Base-by-base conservation (phyloP, 1,284 basidiomycete genomes). In the Hymenochaete sp. region DNA sequence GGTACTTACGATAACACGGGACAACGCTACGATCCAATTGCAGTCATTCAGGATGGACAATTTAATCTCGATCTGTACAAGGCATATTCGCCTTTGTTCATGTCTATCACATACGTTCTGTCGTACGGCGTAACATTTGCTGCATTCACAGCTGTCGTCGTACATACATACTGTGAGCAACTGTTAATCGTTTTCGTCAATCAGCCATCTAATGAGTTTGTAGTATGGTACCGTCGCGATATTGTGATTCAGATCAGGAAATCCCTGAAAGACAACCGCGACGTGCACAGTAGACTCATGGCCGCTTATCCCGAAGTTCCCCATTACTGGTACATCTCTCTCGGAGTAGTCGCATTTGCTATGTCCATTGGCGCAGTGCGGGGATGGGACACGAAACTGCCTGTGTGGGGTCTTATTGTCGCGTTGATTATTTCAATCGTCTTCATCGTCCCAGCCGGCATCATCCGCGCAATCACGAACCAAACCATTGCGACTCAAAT, bases 281-380 rank as follows among this genome's bases (percentile, higher is more conserved):
- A 95, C 58, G 68, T 93, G 31, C 92, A 95, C 62, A 75, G 81
- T 2, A 78, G 86, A 29, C 72, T 93, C 33, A 95, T 95, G 90
- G 67, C 70, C 47, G 69, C 63, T 22, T 95, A 95, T 62, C 64
- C 72, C 1, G 86, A 91, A 57, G 85, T 90, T 13, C 87, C 89
- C 0, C 66, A 71, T 46, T 84, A 72, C 73, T 90, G 85, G 84
- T 93, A 86, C 60, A 67, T 59, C 7, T 48, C 64, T 25, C 59
- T 89, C 43, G 80, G 86, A 37, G 45, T 77, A 40, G 49, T 74
- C 47, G 73, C 79, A 46, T 67, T 87, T 52, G 67, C 74, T 27
- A 63, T 85, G 50, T 70, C 83, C 43, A 66, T 82, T 52, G 66
- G 79, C 40, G 69, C 79, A 5, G 73, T 86, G 40, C 73, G 81